phyloP scores from a whole-genome alignment of 495 filamentous ascomycete genomes.

The Tuber umbilicatum region DNA sequence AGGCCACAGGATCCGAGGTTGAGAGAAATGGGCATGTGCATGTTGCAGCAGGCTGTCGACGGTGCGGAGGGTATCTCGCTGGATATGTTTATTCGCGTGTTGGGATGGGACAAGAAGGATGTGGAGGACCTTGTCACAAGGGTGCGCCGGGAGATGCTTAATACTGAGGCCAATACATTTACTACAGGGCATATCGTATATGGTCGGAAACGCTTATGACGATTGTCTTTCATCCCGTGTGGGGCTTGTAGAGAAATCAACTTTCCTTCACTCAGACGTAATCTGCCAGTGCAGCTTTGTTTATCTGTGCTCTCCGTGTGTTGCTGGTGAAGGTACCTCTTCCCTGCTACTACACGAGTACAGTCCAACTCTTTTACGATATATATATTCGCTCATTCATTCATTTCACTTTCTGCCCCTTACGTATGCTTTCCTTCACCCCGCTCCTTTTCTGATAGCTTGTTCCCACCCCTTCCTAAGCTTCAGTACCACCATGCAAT shows the following conservation, averaged over 20 bases:
- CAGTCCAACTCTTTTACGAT: background rate
- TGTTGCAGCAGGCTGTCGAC: constrained; percentile 42
- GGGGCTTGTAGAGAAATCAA: background rate
- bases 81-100: constrained; percentile 44
- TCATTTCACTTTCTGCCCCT: background rate
- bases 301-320: background rate
- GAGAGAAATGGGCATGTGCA: constrained; percentile 45
- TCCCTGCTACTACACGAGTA: background rate
- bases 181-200: constrained; percentile 5
- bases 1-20: constrained; percentile 43
- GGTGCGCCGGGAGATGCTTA: constrained; percentile 44
- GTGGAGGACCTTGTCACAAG: constrained; percentile 45
- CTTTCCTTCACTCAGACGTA: background rate
- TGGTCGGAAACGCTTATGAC: constrained; percentile 14
- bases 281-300: background rate
- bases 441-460: background rate
- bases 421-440: background rate
- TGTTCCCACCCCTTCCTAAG: background rate
- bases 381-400: background rate
- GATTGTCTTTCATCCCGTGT: background rate
- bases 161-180: constrained; percentile 14
- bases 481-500: background rate
- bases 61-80: constrained; percentile 48
- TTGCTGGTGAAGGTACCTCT: background rate
- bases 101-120: constrained; percentile 47